phyloP scores from a whole-genome alignment of 352 stramenopile genomes.

The Globisporangium heterothallicum region DNA sequence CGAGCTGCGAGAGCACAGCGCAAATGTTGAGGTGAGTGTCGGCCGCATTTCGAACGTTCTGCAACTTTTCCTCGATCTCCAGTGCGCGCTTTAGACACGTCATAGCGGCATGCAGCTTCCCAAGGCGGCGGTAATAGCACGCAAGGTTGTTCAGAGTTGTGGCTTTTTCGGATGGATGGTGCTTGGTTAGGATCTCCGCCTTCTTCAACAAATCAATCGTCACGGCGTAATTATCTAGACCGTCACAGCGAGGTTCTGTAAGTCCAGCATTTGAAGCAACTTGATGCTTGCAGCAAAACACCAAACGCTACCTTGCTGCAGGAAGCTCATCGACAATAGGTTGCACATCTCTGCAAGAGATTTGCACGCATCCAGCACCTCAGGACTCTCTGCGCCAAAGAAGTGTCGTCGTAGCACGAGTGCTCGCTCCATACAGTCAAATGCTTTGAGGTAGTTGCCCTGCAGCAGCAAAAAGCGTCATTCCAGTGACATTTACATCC shows the following conservation, averaged over 20 bases:
- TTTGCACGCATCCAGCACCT: slow-evolving; percentile 83
- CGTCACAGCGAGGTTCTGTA: background rate
- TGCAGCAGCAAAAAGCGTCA: slow-evolving; percentile 14
- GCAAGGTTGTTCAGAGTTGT: slow-evolving; percentile 94
- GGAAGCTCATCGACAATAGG: slow-evolving; percentile 90
- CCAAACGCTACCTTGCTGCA: slow-evolving; percentile 88
- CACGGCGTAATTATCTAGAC: slow-evolving; percentile 82
- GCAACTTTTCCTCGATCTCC: slow-evolving; percentile 74
- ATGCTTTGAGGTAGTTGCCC: slow-evolving; percentile 89
- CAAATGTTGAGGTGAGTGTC: slow-evolving; percentile 94
- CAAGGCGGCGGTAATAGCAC: slow-evolving; percentile 87
- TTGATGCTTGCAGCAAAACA: too few relatives aligned
- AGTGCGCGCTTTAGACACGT: slow-evolving; percentile 88
- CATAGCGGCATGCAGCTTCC: slow-evolving; percentile 89
- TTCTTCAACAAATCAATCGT: slow-evolving; percentile 92
- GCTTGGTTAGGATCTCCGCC: slow-evolving; percentile 88
- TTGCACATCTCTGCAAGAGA: slow-evolving; percentile 93
- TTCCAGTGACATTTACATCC: background rate
- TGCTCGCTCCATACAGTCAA: slow-evolving; percentile 91
- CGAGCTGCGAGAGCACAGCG: slow-evolving; percentile 87
- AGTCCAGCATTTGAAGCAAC: background rate
- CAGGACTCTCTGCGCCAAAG: slow-evolving; percentile 85
- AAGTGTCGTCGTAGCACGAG: slow-evolving; percentile 90
- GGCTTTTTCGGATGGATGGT: slow-evolving; percentile 69
- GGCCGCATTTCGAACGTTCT: slow-evolving; percentile 74